Base-by-base conservation (phyloP, 2,329 filamentous ascomycete species). In the Paraphaeosphaeria sporulosa region DNA sequence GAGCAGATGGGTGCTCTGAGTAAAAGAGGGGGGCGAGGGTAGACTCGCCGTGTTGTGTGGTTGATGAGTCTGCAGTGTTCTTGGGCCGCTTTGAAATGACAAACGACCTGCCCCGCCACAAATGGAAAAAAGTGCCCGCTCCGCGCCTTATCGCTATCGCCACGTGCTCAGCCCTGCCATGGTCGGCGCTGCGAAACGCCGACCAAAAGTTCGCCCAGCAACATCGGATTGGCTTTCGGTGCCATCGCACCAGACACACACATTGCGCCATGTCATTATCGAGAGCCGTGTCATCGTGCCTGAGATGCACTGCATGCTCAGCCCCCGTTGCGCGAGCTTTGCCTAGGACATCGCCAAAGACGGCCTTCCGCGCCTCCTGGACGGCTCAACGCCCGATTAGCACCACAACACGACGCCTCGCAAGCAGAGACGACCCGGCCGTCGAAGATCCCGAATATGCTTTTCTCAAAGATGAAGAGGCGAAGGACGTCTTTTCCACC, bases 41-140 rank as follows among this genome's bases (percentile, higher is more conserved):
- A 7, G 15, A n/a, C 17, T n/a, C 38, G 7, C 15, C 4, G 17
- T n/a, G 7, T 17, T 6, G 38, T 40, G 38, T 7, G 21, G 40
- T 49, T 25, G 61, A 64, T 60, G 59, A 67, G 67, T 68, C 61
- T 64, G 51, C 38, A 6, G 60, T 58, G 43, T 54, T 54, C 38
- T 40, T 38, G 44, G 52, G 38, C 55, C 71, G 71, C 69, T 71
- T 72, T 58, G 63, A 73, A 73, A 72, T 74, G 52, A 48, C 30
- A 12, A 32, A 32, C n/a, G n/a, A n/a, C 25, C 6, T 48, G 49
- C 66, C 69, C 71, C 70, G 64, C 69, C 64, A 52, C 49, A 42
- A 21, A 71, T 32, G 71, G 64, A 68, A 68, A 71, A 70, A 63
- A 27, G n/a, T 50, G 23, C 44, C 44, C 27, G 21, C 30, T 21